Percentiles rank a stretch among this genome's conserved stretches.
These are phyloP conservation scores for Gnaphalium uliginosum DNA, from an alignment of 129 eudicot species.

Conservation along the genomic window DNA sequence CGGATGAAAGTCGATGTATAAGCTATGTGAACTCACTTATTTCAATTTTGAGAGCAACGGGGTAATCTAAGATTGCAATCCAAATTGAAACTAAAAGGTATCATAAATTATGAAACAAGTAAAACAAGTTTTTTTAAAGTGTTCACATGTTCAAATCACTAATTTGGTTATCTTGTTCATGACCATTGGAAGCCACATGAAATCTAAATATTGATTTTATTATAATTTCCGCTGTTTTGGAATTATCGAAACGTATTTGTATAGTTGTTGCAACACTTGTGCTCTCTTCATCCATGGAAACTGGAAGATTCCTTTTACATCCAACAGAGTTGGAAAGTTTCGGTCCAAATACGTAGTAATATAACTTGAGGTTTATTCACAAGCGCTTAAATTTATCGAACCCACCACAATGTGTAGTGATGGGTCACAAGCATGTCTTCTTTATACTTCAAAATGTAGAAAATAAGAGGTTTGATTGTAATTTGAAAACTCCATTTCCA, in stretches of 20 bases:
- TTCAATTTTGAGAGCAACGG: background rate
- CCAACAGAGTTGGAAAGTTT: background rate
- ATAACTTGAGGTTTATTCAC: background rate
- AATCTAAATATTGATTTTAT: background rate
- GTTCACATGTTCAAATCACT: background rate
- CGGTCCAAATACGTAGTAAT: background rate
- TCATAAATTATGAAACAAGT: background rate
- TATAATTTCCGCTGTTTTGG: background rate
- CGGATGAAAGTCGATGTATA: background rate
- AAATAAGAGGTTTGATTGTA: background rate
- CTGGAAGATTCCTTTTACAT: background rate
- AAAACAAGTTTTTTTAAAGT: too few relatives aligned
- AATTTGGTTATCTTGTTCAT: background rate
- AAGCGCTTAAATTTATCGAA: background rate
- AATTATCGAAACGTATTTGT: background rate
- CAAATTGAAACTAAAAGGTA: background rate
- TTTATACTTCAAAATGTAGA: background rate
- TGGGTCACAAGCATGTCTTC: background rate
- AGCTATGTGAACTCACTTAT: background rate
- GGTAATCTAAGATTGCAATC: background rate
- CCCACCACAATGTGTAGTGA: background rate
- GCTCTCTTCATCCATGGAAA: slow-evolving; percentile 1
- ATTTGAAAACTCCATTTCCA: background rate
- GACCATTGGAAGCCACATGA: slow-evolving; percentile 5
- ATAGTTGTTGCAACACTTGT: slow-evolving; percentile 17